A percentile compares a stretch with the other conserved stretches of the same genome.
Conservation (phyloP, 495 filamentous ascomycete genomes). For the Aspergillus taichungensis region DNA sequence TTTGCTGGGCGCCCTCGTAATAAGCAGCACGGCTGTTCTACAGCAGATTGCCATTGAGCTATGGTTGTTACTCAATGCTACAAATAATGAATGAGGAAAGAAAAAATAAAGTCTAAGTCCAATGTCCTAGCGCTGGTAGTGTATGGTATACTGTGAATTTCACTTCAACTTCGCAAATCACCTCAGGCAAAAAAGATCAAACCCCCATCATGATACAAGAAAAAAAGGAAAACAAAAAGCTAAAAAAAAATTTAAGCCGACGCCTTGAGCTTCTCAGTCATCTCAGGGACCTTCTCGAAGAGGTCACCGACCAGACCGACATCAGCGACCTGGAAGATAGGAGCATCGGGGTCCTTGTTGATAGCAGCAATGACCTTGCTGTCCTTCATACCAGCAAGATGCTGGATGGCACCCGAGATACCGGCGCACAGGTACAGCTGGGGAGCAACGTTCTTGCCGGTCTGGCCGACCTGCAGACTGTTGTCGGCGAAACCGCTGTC, state of each 20-base stretch:
- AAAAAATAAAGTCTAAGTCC: slow-evolving; percentile 1
- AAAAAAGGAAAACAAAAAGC: slow-evolving; percentile 11
- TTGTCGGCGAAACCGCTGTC: slow-evolving; percentile 99
- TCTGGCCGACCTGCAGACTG: slow-evolving; percentile 95
- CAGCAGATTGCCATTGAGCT: too few relatives aligned
- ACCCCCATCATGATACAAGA: slow-evolving; percentile 17
- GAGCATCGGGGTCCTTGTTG: slow-evolving; percentile 95
- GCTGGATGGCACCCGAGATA: slow-evolving; percentile 95
- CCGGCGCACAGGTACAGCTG: slow-evolving; percentile 92
- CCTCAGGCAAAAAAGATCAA: slow-evolving; percentile 10
- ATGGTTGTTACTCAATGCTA: too few relatives aligned
- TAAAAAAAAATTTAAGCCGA: slow-evolving; percentile 19
- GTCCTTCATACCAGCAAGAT: slow-evolving; percentile 99
- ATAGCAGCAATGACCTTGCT: slow-evolving; percentile 99
- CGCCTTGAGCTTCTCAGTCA: slow-evolving; percentile 87
- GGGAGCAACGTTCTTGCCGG: slow-evolving; percentile 95
- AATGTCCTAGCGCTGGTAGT: slow-evolving; percentile 9
- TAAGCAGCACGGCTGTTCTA: too few relatives aligned
- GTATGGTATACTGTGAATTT: slow-evolving; percentile 25
- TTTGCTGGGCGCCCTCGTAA: too few relatives aligned
- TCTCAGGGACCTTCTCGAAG: slow-evolving; percentile 89
- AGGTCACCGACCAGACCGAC: slow-evolving; percentile 91
- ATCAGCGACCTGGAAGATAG: slow-evolving; percentile 97
- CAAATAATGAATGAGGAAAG: not conserved
- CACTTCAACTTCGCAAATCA: slow-evolving; percentile 1